Base-by-base conservation (phyloP, 768 basidiomycete species). In the Trametes maxima region DNA sequence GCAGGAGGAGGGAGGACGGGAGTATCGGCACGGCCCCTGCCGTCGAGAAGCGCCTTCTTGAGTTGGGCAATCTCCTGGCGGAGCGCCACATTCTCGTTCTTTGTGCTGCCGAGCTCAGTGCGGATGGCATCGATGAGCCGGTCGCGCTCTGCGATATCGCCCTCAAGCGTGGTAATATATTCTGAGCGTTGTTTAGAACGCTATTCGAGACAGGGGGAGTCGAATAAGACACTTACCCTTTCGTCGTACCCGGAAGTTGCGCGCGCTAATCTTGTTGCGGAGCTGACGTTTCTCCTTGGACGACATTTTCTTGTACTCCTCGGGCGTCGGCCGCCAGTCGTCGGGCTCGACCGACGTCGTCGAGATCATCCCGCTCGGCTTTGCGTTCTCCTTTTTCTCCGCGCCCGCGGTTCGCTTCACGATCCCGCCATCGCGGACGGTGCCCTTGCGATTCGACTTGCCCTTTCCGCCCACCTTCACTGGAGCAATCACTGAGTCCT, bases 261-360 rank as follows among this genome's bases (percentile, higher is more conserved):
- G 79, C 0, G 96, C 96, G 65, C 88, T 90, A 67, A 98, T 94
- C 86, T 99, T 99, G 79, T 99, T 99, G 52, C 96, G 75, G 44
- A 98, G 78, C 74, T 98, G 96, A 10, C 97, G 79, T 76, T 98
- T 98, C 79, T 98, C 95, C 77, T 96, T 98, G 69, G 87, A 89
- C 5, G 86, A 86, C 85, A 99, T 90, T 75, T 94, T 98, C 71
- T 92, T 88, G 78, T 98, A 97, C 63, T 95, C 94, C 65, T 97
- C 96, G 0, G 94, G 89, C 3, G 86, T 83, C 8, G 92, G 93
- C 50, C 92, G 83, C 90, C 92, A 93, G 66, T 94, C 90, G 35
- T 88, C 89, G 16, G 86, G 80, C 5, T 86, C 73, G 10, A n/a
- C 53, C 17, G 68, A 67, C 13, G 68, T 68, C 17, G 69, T 69